Evolutionary conservation across 805 yeast species (phyloP).

Genomic region (Saccharomycopsis amapae): DNA sequence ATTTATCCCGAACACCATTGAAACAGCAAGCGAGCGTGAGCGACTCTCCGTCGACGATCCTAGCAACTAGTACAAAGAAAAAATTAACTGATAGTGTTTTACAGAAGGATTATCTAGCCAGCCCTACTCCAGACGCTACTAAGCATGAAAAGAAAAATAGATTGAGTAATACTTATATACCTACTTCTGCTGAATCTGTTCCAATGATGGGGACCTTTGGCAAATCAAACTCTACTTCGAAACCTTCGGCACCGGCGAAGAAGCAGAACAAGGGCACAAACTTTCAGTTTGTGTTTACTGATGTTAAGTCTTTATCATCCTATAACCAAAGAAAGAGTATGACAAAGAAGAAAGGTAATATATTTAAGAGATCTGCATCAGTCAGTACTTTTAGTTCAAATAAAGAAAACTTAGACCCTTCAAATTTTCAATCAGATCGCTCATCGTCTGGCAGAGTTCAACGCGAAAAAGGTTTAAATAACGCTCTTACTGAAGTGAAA

Average conservation of each 20-base stretch:
- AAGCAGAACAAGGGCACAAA: neutral
- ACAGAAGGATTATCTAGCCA: constrained; percentile 2
- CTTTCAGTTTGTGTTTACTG: constrained; percentile 17
- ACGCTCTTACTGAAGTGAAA: neutral
- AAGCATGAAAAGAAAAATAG: neutral
- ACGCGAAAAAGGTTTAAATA: too few relatives aligned
- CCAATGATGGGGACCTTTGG: constrained; percentile 21
- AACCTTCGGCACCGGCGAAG: neutral
- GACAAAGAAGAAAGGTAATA: neutral
- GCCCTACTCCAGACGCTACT: constrained; percentile 12
- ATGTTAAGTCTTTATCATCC: constrained; percentile 10
- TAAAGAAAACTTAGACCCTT: neutral
- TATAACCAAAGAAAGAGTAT: neutral
- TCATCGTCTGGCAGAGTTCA: neutral
- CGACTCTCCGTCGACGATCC: constrained; percentile 16
- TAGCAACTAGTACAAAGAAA: constrained; percentile 13
- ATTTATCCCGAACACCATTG: constrained; percentile 8
- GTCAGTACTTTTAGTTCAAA: neutral
- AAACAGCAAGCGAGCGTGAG: constrained; percentile 2
- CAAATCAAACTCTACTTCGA: constrained; percentile 1
- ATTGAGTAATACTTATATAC: neutral
- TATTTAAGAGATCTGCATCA: neutral
- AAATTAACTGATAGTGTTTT: neutral
- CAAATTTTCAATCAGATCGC: too few relatives aligned
- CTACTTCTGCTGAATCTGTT: neutral